A percentile compares a stretch with the other conserved stretches of the same genome.
These are phyloP conservation scores for Nymphaea thermarum DNA, from an alignment of 164 flowering plant species.

Conservation along the genomic window DNA sequence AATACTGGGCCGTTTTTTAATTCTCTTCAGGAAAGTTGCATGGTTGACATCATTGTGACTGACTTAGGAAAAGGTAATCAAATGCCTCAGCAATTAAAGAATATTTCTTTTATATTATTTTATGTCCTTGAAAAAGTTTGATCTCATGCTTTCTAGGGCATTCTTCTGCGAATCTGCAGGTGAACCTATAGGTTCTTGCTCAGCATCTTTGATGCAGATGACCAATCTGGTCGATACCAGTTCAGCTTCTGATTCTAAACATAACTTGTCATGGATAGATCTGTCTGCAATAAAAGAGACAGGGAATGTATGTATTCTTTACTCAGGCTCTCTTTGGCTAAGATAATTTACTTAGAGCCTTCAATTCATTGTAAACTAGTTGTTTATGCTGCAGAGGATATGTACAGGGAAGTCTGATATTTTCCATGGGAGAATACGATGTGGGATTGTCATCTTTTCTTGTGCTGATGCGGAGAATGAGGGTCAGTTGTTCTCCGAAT, in stretches of 20 bases:
- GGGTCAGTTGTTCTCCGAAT: slow-evolving; percentile 10
- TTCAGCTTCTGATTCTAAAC: slow-evolving; percentile 15
- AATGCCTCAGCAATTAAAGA: background rate
- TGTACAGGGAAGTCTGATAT: slow-evolving; percentile 14
- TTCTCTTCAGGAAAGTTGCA: slow-evolving; percentile 47
- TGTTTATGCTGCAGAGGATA: slow-evolving; percentile 19
- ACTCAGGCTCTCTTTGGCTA: background rate
- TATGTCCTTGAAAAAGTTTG: no score
- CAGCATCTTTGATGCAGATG: slow-evolving; percentile 51
- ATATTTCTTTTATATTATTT: background rate
- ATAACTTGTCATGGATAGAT: slow-evolving; percentile 51
- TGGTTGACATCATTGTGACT: slow-evolving; percentile 49
- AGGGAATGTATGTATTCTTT: slow-evolving; percentile 19
- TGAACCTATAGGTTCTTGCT: slow-evolving; percentile 55
- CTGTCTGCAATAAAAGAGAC: slow-evolving; percentile 26
- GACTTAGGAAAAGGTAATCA: slow-evolving; percentile 71
- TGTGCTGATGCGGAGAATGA: slow-evolving; percentile 29
- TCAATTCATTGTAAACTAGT: background rate
- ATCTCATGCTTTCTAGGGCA: no score
- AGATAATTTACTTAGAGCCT: no score
- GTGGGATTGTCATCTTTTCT: slow-evolving; percentile 41
- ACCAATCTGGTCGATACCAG: slow-evolving; percentile 18
- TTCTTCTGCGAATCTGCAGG: slow-evolving; percentile 26
- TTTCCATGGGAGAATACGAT: slow-evolving; percentile 44
- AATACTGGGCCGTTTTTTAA: background rate